Evolutionary conservation across 2,329 filamentous ascomycete genomes (phyloP), one percentile per base, ranked within the genome.

Genomic region (Polytolypa hystricis): DNA sequence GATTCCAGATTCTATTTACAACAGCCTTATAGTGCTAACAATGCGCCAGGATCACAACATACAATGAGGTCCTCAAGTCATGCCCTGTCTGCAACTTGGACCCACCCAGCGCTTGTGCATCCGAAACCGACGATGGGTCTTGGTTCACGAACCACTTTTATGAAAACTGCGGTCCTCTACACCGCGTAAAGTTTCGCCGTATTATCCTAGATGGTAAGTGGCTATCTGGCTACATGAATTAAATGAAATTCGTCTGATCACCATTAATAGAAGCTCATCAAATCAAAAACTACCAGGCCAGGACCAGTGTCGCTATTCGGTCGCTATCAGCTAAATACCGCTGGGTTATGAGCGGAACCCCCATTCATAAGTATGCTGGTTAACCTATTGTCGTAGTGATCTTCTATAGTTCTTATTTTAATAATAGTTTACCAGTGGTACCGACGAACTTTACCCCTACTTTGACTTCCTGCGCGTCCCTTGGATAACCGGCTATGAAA

Each of bases 161-260:
- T 4, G 17, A 50, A 4, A 41, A 51, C 7, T 39, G 45, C 18
- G 60, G 60, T 2, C 47, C 50, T 3, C 40, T 64, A 4, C 60
- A 63, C 42, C 37, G 38, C 16, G 46, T 61, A 19, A 52, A 54
- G 4, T 64, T 56, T 37, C 51, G 50, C 16, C 49, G 60, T 2
- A 58, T 64, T n/a, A 51, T 64, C n/a, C 46, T 64, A 5, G 60
- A 64, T 23, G 61, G 60, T 55, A 47, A 37, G 50, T 16, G 43
- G 19, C n/a, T n/a, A n/a, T n/a, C n/a, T n/a, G n/a, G n/a, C n/a
- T n/a, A n/a, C n/a, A n/a, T n/a, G n/a, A n/a, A n/a, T n/a, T n/a
- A n/a, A n/a, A n/a, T n/a, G n/a, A n/a, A n/a, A n/a, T n/a, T n/a
- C n/a, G n/a, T n/a, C n/a, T n/a, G n/a, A n/a, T n/a, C n/a, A n/a